Conservation (phyloP, 306 rosid genomes). For the Trifolium pratense region DNA sequence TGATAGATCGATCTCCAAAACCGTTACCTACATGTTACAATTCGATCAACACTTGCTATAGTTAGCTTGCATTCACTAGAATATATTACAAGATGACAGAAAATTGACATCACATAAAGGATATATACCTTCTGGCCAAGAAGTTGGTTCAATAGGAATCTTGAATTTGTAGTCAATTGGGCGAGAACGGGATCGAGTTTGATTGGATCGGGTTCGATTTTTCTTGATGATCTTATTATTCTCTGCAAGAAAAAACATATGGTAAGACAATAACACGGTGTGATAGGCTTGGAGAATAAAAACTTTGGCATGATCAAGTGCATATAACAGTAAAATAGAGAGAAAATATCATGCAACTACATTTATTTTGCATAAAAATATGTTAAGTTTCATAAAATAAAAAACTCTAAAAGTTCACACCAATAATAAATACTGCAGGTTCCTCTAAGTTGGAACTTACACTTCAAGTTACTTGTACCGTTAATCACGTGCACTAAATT, state of each 20-base stretch:
- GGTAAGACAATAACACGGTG: not conserved
- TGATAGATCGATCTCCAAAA: conserved; percentile 52
- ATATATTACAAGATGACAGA: not conserved
- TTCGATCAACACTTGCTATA: not conserved
- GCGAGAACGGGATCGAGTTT: conserved; percentile 12
- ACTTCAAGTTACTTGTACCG: no score
- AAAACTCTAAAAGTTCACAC: no score
- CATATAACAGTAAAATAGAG: no score
- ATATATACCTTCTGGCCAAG: conserved; percentile 56
- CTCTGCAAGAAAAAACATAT: conserved; percentile 26
- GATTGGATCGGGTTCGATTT: conserved; percentile 23
- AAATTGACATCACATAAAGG: not conserved
- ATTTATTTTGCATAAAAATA: no score
- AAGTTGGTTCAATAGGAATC: conserved; percentile 58
- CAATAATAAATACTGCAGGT: no score
- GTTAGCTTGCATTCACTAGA: not conserved
- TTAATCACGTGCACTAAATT: no score
- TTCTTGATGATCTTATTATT: conserved; percentile 31
- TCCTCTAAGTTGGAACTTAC: no score
- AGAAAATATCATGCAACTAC: no score
- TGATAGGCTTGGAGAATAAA: not conserved
- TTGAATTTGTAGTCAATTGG: conserved; percentile 62
- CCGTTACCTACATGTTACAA: conserved; percentile 45
- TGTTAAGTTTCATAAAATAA: no score
- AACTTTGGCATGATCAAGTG: not conserved